Evolutionary conservation across 1,139 yeast species (phyloP).

Genomic region (Zygosaccharomyces pseudobailii): DNA sequence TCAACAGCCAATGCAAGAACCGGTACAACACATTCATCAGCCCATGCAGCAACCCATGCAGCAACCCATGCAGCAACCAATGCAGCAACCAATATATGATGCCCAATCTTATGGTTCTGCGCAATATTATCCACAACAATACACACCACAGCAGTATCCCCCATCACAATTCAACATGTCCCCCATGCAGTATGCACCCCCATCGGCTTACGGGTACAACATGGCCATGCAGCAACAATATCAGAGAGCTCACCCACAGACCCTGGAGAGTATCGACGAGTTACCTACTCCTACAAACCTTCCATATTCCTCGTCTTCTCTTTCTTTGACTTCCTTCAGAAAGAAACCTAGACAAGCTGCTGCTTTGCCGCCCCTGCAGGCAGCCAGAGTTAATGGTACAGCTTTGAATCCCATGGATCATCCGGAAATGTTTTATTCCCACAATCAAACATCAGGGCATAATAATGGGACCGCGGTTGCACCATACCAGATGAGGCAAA

Average conservation of each 20-base stretch:
- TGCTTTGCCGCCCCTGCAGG: constrained; percentile 15
- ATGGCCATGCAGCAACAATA: constrained; percentile 6
- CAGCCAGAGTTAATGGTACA: constrained; percentile 25
- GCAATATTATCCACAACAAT: constrained; percentile 2
- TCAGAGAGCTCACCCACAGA: constrained; percentile 15
- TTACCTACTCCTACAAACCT: constrained; percentile 30
- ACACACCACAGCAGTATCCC: not conserved
- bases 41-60: too few species aligned
- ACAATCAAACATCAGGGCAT: constrained; percentile 13
- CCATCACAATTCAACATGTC: constrained; percentile 2
- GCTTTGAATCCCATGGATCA: constrained; percentile 32
- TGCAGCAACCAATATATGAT: constrained; percentile 2
- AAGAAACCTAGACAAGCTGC: constrained; percentile 15
- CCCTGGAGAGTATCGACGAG: constrained; percentile 27
- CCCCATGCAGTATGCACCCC: constrained; percentile 11
- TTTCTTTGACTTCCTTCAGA: constrained; percentile 30
- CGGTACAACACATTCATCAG: too few species aligned
- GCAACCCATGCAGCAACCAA: too few species aligned
- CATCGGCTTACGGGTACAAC: constrained; percentile 5
- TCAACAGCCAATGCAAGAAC: too few species aligned
- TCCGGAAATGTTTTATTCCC: constrained; percentile 29
- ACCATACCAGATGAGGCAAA: constrained; percentile 52
- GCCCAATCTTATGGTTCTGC: constrained; percentile 2
- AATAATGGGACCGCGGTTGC: constrained; percentile 18
- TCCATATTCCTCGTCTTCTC: constrained; percentile 23